Percentiles rank a stretch among this genome's conserved stretches.
phyloP scores from a whole-genome alignment of 352 stramenopile genomes.

The Globisporangium perplexum region DNA sequence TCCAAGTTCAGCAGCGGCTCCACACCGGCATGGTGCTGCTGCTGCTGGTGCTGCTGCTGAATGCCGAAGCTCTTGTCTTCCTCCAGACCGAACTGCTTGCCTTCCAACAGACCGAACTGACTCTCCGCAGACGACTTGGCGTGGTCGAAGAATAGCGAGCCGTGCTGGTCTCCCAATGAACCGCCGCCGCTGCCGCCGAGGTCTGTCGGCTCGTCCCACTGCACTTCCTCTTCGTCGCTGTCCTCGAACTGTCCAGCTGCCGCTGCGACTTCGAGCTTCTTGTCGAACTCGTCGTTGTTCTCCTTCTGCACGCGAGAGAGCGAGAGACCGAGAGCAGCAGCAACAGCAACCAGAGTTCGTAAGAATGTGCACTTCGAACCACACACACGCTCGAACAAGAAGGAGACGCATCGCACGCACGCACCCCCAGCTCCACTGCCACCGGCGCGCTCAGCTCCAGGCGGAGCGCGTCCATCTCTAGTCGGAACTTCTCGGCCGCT shows the following conservation, averaged over 20 bases:
- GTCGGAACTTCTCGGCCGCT: slow-evolving; percentile 77
- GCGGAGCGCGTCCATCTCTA: slow-evolving; percentile 81
- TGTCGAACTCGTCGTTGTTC: slow-evolving; percentile 62
- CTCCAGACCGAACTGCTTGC: slow-evolving; percentile 24
- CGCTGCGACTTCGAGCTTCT: slow-evolving; percentile 71
- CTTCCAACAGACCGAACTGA: slow-evolving; percentile 26
- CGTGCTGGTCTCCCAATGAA: slow-evolving; percentile 20
- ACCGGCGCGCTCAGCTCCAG: slow-evolving; percentile 32
- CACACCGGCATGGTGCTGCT: slow-evolving; percentile 1
- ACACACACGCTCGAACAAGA: neutral
- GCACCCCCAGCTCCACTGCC: slow-evolving; percentile 27
- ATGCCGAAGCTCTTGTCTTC: slow-evolving; percentile 12
- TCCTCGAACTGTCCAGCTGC: slow-evolving; percentile 80
- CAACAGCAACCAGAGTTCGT: slow-evolving; percentile 2
- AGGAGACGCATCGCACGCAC: neutral
- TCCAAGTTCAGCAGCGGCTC: slow-evolving; percentile 18
- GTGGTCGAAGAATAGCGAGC: slow-evolving; percentile 10
- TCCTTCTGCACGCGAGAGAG: slow-evolving; percentile 24
- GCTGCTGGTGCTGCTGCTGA: slow-evolving; percentile 5
- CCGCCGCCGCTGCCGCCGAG: slow-evolving; percentile 9
- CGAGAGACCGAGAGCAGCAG: slow-evolving; percentile 6
- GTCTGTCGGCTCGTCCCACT: slow-evolving; percentile 45
- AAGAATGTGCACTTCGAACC: neutral
- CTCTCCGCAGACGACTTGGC: slow-evolving; percentile 6
- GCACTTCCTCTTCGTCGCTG: slow-evolving; percentile 62